These are phyloP conservation scores for Ogataea haglerorum DNA, from an alignment of 805 yeast genomes.

Conservation along the genomic window DNA sequence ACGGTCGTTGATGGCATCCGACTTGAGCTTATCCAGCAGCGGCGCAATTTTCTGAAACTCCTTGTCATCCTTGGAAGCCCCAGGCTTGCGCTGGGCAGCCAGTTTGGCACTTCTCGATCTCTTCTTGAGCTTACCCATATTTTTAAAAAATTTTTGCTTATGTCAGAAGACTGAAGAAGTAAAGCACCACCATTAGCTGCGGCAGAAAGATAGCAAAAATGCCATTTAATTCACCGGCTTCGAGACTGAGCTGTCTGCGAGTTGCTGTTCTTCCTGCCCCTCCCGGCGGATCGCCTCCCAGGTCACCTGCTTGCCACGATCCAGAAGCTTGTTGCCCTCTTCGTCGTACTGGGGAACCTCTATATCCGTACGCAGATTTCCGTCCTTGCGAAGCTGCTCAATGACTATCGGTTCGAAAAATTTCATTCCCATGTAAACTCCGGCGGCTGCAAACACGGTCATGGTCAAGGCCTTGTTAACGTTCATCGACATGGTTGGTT, in stretches of 20 bases:
- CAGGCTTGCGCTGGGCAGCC: constrained; percentile 5
- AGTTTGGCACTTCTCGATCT: constrained; percentile 48
- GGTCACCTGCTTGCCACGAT: constrained; percentile 28
- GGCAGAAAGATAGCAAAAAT: no score
- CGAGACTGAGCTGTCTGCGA: no score
- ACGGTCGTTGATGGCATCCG: constrained; percentile 66
- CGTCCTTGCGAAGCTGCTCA: constrained; percentile 63
- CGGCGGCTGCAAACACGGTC: constrained; percentile 32
- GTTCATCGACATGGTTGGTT: constrained; percentile 9
- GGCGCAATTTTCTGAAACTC: constrained; percentile 57
- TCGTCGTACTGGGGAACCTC: constrained; percentile 51
- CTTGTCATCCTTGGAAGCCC: constrained; percentile 7
- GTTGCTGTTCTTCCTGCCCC: no score
- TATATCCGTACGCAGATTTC: constrained; percentile 59
- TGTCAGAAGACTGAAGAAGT: constrained; percentile 2
- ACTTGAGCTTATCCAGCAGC: constrained; percentile 58
- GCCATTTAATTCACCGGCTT: no score
- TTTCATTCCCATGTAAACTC: constrained; percentile 53
- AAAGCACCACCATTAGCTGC: background rate
- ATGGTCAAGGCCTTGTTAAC: constrained; percentile 24
- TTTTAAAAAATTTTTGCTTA: constrained; percentile 7
- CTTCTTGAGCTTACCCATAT: constrained; percentile 75
- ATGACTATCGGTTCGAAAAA: constrained; percentile 75
- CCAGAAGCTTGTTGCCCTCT: constrained; percentile 35
- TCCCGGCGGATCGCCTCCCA: constrained; percentile 52